Percentiles rank a stretch among this genome's conserved stretches.
Evolutionary conservation across 257 asterid genomes (phyloP).

Genomic region (Gardenia jasminoides): DNA sequence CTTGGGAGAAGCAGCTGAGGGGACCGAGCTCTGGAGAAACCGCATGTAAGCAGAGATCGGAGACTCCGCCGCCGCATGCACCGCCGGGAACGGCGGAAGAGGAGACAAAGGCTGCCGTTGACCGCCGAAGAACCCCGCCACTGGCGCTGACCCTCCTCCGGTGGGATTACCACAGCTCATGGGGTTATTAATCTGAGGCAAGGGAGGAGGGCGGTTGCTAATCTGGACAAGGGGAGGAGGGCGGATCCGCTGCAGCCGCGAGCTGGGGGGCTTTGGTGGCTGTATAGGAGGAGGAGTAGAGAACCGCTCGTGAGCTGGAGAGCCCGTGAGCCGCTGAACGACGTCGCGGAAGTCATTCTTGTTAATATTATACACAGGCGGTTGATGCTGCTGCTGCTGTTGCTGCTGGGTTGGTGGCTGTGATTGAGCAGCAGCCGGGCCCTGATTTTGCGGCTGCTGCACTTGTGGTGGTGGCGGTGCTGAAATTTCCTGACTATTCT

Average conservation of each 20-base stretch:
- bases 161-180: not conserved
- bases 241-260: slow-evolving; percentile 81
- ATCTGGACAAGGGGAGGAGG: slow-evolving; percentile 87
- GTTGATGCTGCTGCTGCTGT: slow-evolving; percentile 48
- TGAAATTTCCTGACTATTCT: slow-evolving; percentile 9
- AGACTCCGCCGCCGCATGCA: slow-evolving; percentile 54
- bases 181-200: slow-evolving; percentile 15
- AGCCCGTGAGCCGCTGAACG: slow-evolving; percentile 88
- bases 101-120: slow-evolving; percentile 53
- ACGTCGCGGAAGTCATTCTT: slow-evolving; percentile 83
- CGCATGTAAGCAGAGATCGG: slow-evolving; percentile 62
- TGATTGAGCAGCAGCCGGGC: slow-evolving; percentile 11
- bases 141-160: slow-evolving; percentile 10
- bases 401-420: slow-evolving; percentile 16
- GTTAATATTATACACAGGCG: slow-evolving; percentile 86
- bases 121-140: slow-evolving; percentile 25
- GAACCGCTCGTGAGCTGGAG: slow-evolving; percentile 67
- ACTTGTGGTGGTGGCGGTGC: slow-evolving; percentile 13
- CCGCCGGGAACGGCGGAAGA: slow-evolving; percentile 69
- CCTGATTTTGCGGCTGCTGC: slow-evolving; percentile 4
- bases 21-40: slow-evolving; percentile 28
- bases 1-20: slow-evolving; percentile 33
- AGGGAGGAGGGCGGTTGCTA: slow-evolving; percentile 46
- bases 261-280: slow-evolving; percentile 58
- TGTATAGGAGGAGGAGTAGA: slow-evolving; percentile 49